These are phyloP conservation scores for Meyerozyma elateridarum DNA, from an alignment of 1,139 yeast genomes.

Conservation along the genomic window DNA sequence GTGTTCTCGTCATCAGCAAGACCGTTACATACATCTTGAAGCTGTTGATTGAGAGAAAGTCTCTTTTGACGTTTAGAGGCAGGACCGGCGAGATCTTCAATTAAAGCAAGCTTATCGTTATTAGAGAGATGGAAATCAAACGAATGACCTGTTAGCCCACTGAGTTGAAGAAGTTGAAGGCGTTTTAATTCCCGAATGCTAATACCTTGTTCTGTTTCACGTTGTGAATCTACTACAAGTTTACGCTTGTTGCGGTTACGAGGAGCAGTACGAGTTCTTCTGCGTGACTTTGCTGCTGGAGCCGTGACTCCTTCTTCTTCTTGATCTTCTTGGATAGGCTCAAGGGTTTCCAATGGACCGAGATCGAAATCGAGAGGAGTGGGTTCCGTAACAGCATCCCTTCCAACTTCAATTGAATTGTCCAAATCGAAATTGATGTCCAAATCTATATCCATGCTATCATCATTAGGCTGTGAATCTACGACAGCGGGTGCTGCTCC, in stretches of 20 bases:
- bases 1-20: constrained; percentile 25
- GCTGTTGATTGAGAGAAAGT: constrained; percentile 18
- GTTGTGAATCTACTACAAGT: constrained; percentile 30
- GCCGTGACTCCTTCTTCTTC: constrained; percentile 14
- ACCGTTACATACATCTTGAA: constrained; percentile 28
- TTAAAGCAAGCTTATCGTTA: constrained; percentile 31
- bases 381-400: constrained; percentile 36
- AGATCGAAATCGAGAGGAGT: constrained; percentile 20
- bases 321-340: constrained; percentile 14
- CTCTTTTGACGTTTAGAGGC: constrained; percentile 18
- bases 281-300: constrained; percentile 17
- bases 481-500: constrained; percentile 20
- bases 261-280: no score
- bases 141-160: constrained; percentile 1
- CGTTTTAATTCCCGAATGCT: constrained; percentile 31
- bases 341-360: constrained; percentile 28
- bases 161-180: constrained; percentile 19
- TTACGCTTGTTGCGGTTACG: constrained; percentile 27
- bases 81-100: constrained; percentile 33
- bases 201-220: constrained; percentile 30
- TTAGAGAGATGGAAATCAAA: constrained; percentile 22
- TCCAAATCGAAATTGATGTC: constrained; percentile 41
- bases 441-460: constrained; percentile 26
- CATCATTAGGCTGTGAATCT: constrained; percentile 17
- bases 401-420: constrained; percentile 45